Evolutionary conservation across 2,329 filamentous ascomycete genomes (phyloP).

Genomic region (Fusarium acutatum): DNA sequence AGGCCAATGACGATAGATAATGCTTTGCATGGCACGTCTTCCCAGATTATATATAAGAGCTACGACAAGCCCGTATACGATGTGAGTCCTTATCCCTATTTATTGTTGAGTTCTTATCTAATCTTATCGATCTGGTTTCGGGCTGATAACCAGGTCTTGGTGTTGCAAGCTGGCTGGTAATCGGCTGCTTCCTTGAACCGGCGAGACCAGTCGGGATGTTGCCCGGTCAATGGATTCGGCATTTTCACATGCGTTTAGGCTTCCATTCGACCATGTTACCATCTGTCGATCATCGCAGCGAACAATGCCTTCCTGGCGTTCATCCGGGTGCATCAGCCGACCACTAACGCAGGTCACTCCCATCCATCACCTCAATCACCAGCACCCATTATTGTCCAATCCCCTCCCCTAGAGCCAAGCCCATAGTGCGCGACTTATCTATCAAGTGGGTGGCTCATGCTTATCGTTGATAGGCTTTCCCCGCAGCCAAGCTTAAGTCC

Average conservation of each 20-base stretch:
- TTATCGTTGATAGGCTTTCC: slow-evolving; percentile 5
- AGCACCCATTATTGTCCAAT: neutral
- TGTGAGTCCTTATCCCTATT: too few relatives aligned
- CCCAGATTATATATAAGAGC: accelerated
- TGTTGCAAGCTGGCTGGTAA: neutral
- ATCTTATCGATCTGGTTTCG: neutral
- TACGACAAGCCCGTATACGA: neutral
- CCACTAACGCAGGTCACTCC: neutral
- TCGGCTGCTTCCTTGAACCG: accelerated
- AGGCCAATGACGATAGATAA: accelerated
- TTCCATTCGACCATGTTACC: neutral
- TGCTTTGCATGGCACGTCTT: neutral
- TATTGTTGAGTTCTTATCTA: neutral
- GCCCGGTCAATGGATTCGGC: neutral
- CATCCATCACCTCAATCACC: neutral
- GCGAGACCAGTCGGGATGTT: neutral
- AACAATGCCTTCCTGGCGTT: neutral
- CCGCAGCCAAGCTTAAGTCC: neutral
- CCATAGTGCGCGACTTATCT: neutral
- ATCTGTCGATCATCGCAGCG: neutral
- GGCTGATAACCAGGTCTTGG: neutral
- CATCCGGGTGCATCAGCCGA: neutral
- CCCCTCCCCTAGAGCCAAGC: neutral
- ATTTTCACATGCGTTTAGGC: neutral
- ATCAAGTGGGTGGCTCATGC: slow-evolving; percentile 1